These are phyloP conservation scores for Naganishia onofrii DNA, from an alignment of 768 basidiomycete species.

Conservation along the genomic window DNA sequence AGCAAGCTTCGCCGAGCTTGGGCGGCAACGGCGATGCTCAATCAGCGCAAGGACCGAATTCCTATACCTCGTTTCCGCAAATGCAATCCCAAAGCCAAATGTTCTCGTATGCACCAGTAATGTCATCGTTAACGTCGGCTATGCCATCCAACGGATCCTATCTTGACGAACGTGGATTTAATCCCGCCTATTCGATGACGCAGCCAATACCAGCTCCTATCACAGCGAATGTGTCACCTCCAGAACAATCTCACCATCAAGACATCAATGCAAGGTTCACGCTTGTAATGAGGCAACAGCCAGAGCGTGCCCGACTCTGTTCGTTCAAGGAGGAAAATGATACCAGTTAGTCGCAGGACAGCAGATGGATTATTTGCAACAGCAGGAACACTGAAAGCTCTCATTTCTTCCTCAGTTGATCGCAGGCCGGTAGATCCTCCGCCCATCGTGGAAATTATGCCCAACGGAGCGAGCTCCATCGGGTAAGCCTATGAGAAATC, in stretches of 20 bases:
- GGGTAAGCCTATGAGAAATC: neutral
- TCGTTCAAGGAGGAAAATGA: conserved; percentile 54
- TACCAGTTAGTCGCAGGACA: conserved; percentile 43
- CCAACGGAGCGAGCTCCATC: neutral
- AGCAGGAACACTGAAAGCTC: neutral
- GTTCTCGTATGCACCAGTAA: neutral
- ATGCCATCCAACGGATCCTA: neutral
- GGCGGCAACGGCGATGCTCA: no score
- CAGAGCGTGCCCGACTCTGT: conserved; percentile 49
- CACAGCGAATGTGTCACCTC: no score
- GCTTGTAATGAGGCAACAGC: conserved; percentile 43
- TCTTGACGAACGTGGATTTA: neutral
- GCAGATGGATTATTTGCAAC: no score
- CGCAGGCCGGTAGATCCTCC: conserved; percentile 53
- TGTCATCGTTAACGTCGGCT: neutral
- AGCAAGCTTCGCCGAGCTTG: neutral
- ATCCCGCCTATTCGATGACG: neutral
- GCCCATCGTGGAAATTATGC: conserved; percentile 45
- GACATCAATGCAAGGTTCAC: neutral
- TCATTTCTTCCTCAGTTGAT: conserved; percentile 42
- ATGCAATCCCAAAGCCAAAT: neutral
- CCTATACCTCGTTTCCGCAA: neutral
- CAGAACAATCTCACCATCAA: neutral
- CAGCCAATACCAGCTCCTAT: neutral
- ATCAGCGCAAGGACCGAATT: neutral